Base-by-base conservation (phyloP, 768 basidiomycete species). In the Coprinellus aureogranulatus region DNA sequence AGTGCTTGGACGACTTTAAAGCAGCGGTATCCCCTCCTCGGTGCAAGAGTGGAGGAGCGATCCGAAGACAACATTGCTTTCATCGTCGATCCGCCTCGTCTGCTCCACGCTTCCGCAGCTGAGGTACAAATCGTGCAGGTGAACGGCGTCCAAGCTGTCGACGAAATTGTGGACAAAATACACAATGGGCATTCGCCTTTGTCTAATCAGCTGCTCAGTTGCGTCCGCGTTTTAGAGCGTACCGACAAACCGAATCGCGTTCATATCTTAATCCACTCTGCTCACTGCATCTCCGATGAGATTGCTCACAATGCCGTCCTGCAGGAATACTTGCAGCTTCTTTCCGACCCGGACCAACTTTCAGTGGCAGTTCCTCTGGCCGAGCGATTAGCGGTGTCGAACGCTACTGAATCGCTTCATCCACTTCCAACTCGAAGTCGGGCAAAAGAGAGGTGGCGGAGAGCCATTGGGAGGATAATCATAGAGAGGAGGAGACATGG, bases 281-380 rank as follows among this genome's bases (percentile, higher is more conserved):
- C 82, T 0, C 84, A 87, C 63, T 68, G 70, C 48, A 77, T 85
- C 42, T 74, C 78, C 0, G 84, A 86, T 62, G 81, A 78, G 18
- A 74, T 74, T 44, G 70, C 77, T 11, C 79, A 75, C 57, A 57
- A 62, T 8, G 76, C 75, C 1, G 59, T 84, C 12, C 46, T 76
- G 52, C 76, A 77, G 53, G 72, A 72, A 20, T 78, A 86, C 53
- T 61, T 85, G 47, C 73, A 83, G 28, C 67, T 72, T 2, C 68
- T 86, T 20, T 62, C 63, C 44, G 47, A 53, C 1, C 47, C 9
- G 58, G 65, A 3, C 57, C 57, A 5, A 10, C 20, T n/a, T 8
- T 18, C 41, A n/a, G 20, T 44, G 20, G 30, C 20, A 25, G 61
- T n/a, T 59, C 70, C 18, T 26, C 82, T 53, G 41, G 65, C 72